Evolutionary conservation across 257 asterid genomes (phyloP), one percentile per base, ranked within the genome.

Genomic region (Thymus mandschuricus): DNA sequence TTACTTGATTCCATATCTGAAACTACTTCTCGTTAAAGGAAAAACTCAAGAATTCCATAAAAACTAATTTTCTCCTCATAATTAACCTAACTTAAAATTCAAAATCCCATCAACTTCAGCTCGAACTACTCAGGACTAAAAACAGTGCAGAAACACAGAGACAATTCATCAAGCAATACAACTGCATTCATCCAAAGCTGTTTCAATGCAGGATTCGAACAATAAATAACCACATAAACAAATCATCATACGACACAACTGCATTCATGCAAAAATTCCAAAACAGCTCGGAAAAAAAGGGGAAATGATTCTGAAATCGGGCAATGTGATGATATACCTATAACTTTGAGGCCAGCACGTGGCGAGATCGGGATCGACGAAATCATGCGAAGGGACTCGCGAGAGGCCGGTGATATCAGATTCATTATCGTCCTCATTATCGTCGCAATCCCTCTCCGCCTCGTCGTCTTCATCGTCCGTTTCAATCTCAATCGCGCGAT

Each of bases 271-370:
- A 33, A 58, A 57, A 57, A 2, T 45, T 45, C 1, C 0, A 45
- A 21, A 21, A 45, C n/a, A 2, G 15, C 13, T 45, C 10, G 50
- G 50, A 12, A n/a, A 48, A 60, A 34, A 2, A 6, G 51, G 13
- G 48, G 1, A 7, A 27, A 13, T 15, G 57, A 28, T 28, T 35
- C 64, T 0, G 28, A 64, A 40, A 3, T 11, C 4, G 13, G 8
- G 68, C n/a, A 61, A 44, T 12, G 50, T 40, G 46, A 30, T 29
- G 11, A 60, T 6, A n/a, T 58, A 93, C 97, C 98, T 77, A 61
- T 86, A 91, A 71, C 92, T 93, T 74, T 88, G 94, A 68, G 98
- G 98, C 98, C 98, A 93, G 27, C 56, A 33, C 40, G 85, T 74
- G 40, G 72, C 68, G 66, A 73, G 33, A 75, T 77, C 81, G n/a